Percentiles rank a stretch among this genome's conserved stretches.
phyloP scores from a whole-genome alignment of 768 basidiomycete genomes.

The Erythrobasidium yunnanense region DNA sequence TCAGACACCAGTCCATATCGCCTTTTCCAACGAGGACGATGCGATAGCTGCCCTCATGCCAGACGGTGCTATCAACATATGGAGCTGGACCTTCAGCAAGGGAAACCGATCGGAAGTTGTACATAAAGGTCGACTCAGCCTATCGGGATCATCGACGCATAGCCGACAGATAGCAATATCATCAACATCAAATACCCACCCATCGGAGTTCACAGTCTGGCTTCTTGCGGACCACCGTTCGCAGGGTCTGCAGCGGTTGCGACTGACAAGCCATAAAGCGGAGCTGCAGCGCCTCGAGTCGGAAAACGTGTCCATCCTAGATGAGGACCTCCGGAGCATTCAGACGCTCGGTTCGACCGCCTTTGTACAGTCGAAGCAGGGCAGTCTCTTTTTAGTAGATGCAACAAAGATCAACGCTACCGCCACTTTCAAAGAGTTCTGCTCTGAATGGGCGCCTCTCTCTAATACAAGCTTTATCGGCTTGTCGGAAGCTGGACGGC shows the following conservation, averaged over 20 bases:
- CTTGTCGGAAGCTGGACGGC: constrained; percentile 55
- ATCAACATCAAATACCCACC: background rate
- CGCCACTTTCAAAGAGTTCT: constrained; percentile 53
- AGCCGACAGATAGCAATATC: background rate
- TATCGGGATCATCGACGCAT: too few relatives aligned
- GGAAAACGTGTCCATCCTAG: too few relatives aligned
- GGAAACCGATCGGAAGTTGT: constrained; percentile 31
- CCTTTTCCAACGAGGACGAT: constrained; percentile 54
- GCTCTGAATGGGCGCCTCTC: constrained; percentile 45
- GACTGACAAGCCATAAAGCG: too few relatives aligned
- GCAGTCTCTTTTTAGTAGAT: too few relatives aligned
- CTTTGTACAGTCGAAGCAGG: too few relatives aligned
- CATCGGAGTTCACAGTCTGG: too few relatives aligned
- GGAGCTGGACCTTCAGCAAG: constrained; percentile 46
- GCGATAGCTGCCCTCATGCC: constrained; percentile 54
- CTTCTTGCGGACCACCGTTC: too few relatives aligned
- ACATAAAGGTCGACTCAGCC: background rate
- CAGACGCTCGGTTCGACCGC: too few relatives aligned
- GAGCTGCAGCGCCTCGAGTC: too few relatives aligned
- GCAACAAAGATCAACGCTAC: too few relatives aligned
- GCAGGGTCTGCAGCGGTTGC: too few relatives aligned
- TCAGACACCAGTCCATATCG: constrained; percentile 54
- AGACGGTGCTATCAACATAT: constrained; percentile 57
- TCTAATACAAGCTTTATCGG: constrained; percentile 50
- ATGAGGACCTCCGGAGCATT: too few relatives aligned